phyloP scores from a whole-genome alignment of 2,329 filamentous ascomycete species.

The Pseudocercospora cruenta region DNA sequence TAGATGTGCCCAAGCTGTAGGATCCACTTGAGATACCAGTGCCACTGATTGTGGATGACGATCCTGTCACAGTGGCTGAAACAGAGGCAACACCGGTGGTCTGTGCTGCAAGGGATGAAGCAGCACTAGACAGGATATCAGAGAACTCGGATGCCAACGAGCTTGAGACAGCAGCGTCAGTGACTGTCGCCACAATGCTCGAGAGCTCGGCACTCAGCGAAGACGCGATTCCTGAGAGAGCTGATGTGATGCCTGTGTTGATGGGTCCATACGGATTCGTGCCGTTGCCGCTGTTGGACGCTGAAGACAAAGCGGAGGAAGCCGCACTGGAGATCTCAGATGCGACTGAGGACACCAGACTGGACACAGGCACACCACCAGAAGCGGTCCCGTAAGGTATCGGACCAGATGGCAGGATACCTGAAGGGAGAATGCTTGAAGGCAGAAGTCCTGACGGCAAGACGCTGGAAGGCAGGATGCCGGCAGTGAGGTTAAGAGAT shows the following conservation, averaged over 20 bases:
- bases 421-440: not conserved
- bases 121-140: constrained; percentile 36
- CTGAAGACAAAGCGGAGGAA: constrained; percentile 28
- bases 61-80: constrained; percentile 13
- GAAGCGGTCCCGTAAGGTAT: constrained; percentile 3
- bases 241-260: constrained; percentile 24
- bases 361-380: constrained; percentile 14
- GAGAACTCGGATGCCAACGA: constrained; percentile 37
- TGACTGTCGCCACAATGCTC: constrained; percentile 37
- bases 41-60: constrained; percentile 24
- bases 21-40: constrained; percentile 18
- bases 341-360: constrained; percentile 32
- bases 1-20: constrained; percentile 26
- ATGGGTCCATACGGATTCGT: constrained; percentile 14
- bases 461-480: not conserved
- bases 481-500: not conserved
- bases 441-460: not conserved
- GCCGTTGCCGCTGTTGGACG: constrained; percentile 19
- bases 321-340: constrained; percentile 25
- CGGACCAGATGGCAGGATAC: constrained; percentile 6
- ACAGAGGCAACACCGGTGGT: constrained; percentile 13
- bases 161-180: constrained; percentile 32
- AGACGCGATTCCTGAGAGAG: constrained; percentile 36
- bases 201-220: constrained; percentile 35
- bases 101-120: constrained; percentile 28